phyloP scores from a whole-genome alignment of 257 asterid species.

The Solanum boliviense region DNA sequence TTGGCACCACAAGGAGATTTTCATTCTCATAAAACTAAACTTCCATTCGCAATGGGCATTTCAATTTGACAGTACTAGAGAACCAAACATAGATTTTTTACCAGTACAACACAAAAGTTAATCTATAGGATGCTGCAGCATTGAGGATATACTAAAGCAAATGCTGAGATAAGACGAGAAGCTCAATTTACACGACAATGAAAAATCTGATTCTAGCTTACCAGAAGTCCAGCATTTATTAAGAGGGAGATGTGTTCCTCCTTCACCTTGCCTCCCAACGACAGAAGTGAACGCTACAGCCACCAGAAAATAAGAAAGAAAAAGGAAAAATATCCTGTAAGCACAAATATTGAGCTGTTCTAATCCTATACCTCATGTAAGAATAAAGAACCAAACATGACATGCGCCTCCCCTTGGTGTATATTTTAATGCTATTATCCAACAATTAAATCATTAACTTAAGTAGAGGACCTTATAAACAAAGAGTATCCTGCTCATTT shows the following conservation, averaged over 20 bases:
- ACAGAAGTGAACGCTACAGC: conserved; percentile 67
- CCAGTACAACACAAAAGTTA: neutral
- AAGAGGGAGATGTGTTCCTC: conserved; percentile 78
- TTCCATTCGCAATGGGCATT: neutral
- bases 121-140: neutral
- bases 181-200: neutral
- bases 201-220: conserved; percentile 23
- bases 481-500: neutral
- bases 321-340: neutral
- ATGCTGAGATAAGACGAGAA: neutral
- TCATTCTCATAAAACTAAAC: neutral
- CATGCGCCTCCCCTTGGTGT: neutral
- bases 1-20: neutral
- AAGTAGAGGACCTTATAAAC: neutral
- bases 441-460: neutral
- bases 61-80: neutral
- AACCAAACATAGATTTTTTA: neutral
- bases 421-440: neutral
- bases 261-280: conserved; percentile 79
- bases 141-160: neutral
- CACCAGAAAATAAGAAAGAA: neutral
- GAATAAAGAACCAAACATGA: neutral
- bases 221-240: conserved; percentile 82
- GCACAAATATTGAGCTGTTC: neutral
- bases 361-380: neutral